These are phyloP conservation scores for Ophiognomonia clavigignenti-juglandacearum DNA, from an alignment of 2,329 filamentous ascomycete species.

Conservation along the genomic window DNA sequence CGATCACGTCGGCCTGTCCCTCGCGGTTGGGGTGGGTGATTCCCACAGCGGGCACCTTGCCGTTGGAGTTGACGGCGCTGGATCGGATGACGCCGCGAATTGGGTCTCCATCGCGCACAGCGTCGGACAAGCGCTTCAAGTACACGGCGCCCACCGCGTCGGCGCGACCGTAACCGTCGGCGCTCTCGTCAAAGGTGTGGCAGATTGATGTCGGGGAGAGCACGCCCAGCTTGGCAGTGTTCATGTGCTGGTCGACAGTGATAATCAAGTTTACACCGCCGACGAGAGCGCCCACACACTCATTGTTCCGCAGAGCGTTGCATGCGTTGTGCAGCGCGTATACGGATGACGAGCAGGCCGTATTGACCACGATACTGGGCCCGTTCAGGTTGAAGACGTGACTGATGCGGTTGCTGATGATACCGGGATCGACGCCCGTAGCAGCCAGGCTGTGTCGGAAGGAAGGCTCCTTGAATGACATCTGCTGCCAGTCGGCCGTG, in stretches of 20 bases:
- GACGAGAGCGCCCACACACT: slow-evolving; percentile 24
- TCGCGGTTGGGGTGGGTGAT: slow-evolving; percentile 24
- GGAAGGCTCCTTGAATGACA: slow-evolving; percentile 20
- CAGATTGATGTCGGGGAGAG: slow-evolving; percentile 28
- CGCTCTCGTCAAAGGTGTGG: slow-evolving; percentile 24
- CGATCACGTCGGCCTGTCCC: slow-evolving; percentile 31
- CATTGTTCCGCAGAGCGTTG: slow-evolving; percentile 33
- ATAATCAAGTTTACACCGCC: slow-evolving; percentile 28
- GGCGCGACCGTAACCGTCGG: slow-evolving; percentile 32
- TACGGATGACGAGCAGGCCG: slow-evolving; percentile 32
- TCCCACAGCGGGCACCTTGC: slow-evolving; percentile 25
- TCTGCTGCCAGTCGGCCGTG: slow-evolving; percentile 21
- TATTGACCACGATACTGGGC: slow-evolving; percentile 25
- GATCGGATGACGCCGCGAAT: slow-evolving; percentile 35
- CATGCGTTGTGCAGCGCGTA: slow-evolving; percentile 21
- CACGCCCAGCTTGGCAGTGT: slow-evolving; percentile 25
- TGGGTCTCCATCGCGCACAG: slow-evolving; percentile 40
- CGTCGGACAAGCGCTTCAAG: slow-evolving; percentile 41
- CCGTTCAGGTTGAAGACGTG: slow-evolving; percentile 34
- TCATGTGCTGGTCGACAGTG: slow-evolving; percentile 23
- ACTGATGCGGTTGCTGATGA: slow-evolving; percentile 32
- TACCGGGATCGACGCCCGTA: slow-evolving; percentile 30
- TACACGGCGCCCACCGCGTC: slow-evolving; percentile 41
- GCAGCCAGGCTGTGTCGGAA: slow-evolving; percentile 24
- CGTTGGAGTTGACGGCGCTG: slow-evolving; percentile 36